phyloP scores from a whole-genome alignment of 768 basidiomycete genomes.

The Termitomyces titanicus region DNA sequence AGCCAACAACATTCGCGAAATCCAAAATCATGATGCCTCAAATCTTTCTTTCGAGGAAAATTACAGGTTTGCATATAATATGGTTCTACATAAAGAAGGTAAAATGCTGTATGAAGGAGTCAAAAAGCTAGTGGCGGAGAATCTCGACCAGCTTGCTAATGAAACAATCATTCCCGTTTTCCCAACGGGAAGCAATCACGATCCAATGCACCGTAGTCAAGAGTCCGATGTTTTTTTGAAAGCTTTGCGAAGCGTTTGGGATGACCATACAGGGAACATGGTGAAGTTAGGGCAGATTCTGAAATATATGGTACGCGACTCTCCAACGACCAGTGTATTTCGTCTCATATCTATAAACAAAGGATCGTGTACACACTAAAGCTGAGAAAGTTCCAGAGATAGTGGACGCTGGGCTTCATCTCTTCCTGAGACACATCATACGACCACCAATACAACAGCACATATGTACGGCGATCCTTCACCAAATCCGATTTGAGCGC shows the following conservation, averaged over 20 bases:
- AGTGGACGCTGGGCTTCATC: constrained; percentile 73
- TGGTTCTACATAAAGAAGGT: constrained; percentile 21
- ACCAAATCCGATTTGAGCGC: constrained; percentile 86
- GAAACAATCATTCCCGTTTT: constrained; percentile 80
- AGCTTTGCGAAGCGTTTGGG: constrained; percentile 83
- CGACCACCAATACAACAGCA: constrained; percentile 79
- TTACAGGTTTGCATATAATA: constrained; percentile 20
- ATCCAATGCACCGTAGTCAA: constrained; percentile 71
- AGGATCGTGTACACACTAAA: constrained; percentile 91
- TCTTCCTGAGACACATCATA: constrained; percentile 84
- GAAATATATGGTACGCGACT: constrained; percentile 84
- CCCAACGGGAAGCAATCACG: constrained; percentile 63
- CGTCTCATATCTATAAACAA: constrained; percentile 8
- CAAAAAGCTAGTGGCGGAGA: constrained; percentile 70
- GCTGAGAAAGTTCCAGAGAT: constrained; percentile 74
- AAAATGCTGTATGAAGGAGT: constrained; percentile 84
- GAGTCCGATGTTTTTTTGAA: constrained; percentile 86
- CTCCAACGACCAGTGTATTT: not conserved
- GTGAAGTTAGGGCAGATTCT: constrained; percentile 83
- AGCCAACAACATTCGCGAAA: constrained; percentile 84
- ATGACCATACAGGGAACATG: constrained; percentile 90
- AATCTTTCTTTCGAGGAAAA: constrained; percentile 68
- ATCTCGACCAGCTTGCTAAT: constrained; percentile 76
- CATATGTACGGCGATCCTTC: constrained; percentile 76
- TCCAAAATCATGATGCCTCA: constrained; percentile 90